A percentile compares a stretch with the other conserved stretches of the same genome.
These are phyloP conservation scores for Neoascochyta sp. DNA, from an alignment of 2,329 filamentous ascomycete genomes.

Conservation along the genomic window DNA sequence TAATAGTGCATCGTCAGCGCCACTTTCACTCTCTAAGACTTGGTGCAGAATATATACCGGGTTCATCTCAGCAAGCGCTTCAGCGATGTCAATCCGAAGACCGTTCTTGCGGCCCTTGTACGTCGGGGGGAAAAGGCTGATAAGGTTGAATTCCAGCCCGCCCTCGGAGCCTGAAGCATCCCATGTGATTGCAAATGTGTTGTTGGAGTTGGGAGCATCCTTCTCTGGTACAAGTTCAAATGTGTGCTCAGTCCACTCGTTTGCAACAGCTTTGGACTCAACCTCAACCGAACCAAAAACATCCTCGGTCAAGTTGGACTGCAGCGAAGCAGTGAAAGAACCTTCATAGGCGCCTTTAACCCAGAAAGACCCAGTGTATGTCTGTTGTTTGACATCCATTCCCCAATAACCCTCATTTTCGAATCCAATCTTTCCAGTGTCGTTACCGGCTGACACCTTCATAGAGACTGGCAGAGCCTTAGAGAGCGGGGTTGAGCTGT, in stretches of 20 bases:
- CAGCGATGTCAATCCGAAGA: slow-evolving; percentile 48
- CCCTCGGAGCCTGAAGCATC: slow-evolving; percentile 37
- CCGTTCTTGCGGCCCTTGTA: slow-evolving; percentile 53
- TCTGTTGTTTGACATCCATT: slow-evolving; percentile 48
- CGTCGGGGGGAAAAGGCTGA: slow-evolving; percentile 54
- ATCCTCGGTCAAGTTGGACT: slow-evolving; percentile 42
- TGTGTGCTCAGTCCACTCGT: slow-evolving; percentile 42
- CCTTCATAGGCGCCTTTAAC: slow-evolving; percentile 39
- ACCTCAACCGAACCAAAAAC: slow-evolving; percentile 39
- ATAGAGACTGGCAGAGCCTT: slow-evolving; percentile 45
- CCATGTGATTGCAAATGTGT: slow-evolving; percentile 51
- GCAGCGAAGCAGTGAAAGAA: slow-evolving; percentile 38
- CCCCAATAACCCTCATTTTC: slow-evolving; percentile 52
- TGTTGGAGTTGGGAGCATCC: slow-evolving; percentile 47
- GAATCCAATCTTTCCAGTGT: slow-evolving; percentile 44
- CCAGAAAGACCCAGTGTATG: slow-evolving; percentile 52
- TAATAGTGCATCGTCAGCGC: too few species aligned
- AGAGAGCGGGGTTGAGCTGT: slow-evolving; percentile 42
- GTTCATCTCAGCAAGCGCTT: slow-evolving; percentile 44
- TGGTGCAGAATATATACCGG: slow-evolving; percentile 27
- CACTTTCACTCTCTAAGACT: not conserved
- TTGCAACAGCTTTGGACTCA: slow-evolving; percentile 26
- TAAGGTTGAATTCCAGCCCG: slow-evolving; percentile 47
- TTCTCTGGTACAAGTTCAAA: slow-evolving; percentile 37
- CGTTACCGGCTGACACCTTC: slow-evolving; percentile 38